Percentiles rank a stretch among this genome's conserved stretches.
These are phyloP conservation scores for Dipteronia dyeriana DNA, from an alignment of 345 rosid genomes.

Conservation along the genomic window DNA sequence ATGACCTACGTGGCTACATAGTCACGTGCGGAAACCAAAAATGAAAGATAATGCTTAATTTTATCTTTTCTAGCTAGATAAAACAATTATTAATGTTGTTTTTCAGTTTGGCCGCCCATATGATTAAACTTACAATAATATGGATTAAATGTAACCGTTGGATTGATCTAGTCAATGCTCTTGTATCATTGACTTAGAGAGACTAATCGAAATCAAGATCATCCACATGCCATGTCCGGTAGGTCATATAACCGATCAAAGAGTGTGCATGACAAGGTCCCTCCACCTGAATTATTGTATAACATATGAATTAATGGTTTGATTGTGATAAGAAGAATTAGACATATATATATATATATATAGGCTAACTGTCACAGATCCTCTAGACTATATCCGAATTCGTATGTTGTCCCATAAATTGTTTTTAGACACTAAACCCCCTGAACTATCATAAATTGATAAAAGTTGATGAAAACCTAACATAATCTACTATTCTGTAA, in stretches of 20 bases:
- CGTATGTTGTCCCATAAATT: too few species aligned
- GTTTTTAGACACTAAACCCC: too few species aligned
- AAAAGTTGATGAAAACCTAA: too few species aligned
- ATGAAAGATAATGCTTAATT: neutral
- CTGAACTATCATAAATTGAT: too few species aligned
- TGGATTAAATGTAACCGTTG: neutral
- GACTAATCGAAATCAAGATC: neutral
- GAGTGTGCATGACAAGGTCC: neutral
- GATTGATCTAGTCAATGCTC: neutral
- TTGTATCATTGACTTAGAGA: neutral
- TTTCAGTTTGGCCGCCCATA: neutral
- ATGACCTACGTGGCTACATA: conserved; percentile 12
- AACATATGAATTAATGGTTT: neutral
- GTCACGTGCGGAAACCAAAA: conserved; percentile 13
- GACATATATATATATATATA: too few species aligned
- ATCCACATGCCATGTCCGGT: conserved; percentile 1
- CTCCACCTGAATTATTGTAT: conserved; percentile 1
- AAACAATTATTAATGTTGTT: too few species aligned
- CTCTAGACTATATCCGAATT: too few species aligned
- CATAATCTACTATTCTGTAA: too few species aligned
- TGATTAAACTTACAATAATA: neutral
- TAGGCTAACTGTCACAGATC: too few species aligned
- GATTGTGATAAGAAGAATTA: conserved; percentile 4
- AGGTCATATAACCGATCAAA: neutral
- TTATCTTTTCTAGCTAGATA: too few species aligned